Evolutionary conservation across 2,329 filamentous ascomycete genomes (phyloP), one percentile per base, ranked within the genome.

Genomic region (Ascosphaera apis): DNA sequence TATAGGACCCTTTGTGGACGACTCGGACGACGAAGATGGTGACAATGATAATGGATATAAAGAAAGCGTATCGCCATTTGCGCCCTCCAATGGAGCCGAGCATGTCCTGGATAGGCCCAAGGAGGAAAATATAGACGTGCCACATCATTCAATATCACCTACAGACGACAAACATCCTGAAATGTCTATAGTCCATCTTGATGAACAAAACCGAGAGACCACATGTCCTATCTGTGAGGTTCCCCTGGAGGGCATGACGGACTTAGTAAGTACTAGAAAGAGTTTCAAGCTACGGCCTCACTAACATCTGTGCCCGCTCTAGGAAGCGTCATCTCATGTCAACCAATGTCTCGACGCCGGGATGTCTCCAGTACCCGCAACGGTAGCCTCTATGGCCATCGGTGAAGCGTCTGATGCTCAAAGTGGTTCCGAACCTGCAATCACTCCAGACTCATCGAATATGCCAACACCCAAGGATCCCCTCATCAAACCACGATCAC

Each of bases 311-410:
- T 37, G 47, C 39, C 55, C 15, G 37, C 50, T 56, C 40, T 70
- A 83, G 49, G 69, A 86, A 45, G 76, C 74, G 7, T 78, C 76
- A 4, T 58, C 76, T 2, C 88, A 98, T 53, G 88, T 98, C 43
- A 98, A 98, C 51, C 72, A 75, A 7, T 98, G 88, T 54, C 63
- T 98, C 2, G 88, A 98, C 50, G 82, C 77, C 3, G 66, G 71
- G 32, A 66, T 74, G 2, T 47, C 76, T 11, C 66, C 49, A 52
- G 21, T 35, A 11, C 31, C 45, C 15, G 36, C 47, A 4, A 41
- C 37, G 1, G 48, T 48, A 19, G 36, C 40, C 2, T 12, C 43
- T 2, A 41, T 42, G 12, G 30, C 40, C 36, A 7, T 27, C 56
- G 4, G 46, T 47, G 23, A 43, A 44, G 17, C 40, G 47, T 15